Evolutionary conservation across 768 basidiomycete species (phyloP), one percentile per base, ranked within the genome.

Genomic region (Macrolepiota fuliginosa): DNA sequence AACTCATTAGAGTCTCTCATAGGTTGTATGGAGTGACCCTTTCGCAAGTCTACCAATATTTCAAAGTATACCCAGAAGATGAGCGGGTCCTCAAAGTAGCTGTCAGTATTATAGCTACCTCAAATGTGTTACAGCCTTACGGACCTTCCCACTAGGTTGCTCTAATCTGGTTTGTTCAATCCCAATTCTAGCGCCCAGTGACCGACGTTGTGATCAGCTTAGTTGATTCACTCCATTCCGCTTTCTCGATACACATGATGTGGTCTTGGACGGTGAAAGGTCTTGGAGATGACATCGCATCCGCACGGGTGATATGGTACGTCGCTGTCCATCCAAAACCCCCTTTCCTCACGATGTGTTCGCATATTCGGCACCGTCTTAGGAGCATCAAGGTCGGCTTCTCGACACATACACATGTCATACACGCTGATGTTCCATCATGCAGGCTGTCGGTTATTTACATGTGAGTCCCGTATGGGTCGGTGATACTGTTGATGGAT

Each of bases 301-400:
- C 22, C 7, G 42, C 42, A n/a, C 53, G 24, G 37, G 60, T 61
- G 35, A 54, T 55, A 46, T 61, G 60, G 60, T 61, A 32, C 46
- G 60, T 37, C 19, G n/a, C 13, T 39, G 42, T 3, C n/a, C 1
- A 5, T 45, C 19, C n/a, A 17, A 45, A 19, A 45, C 22, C 25
- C 25, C n/a, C 17, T 11, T 11, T 15, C 10, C 22, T 36, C n/a
- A 52, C 9, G 5, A 25, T 25, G 24, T 22, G 13, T 12, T 11
- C 36, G 29, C 35, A 47, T 37, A 36, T 27, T 36, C 45, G 45
- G 45, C 19, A 36, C 15, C 35, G 25, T 24, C 17, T 10, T 13
- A 61, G 60, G 60, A 61, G 60, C 37, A 49, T 61, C 60, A 61
- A 61, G 53, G 60, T 61, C 19, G 10, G 53, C 47, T 37, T 53